Conservation (phyloP, 768 basidiomycete genomes). For the Russula foetens region DNA sequence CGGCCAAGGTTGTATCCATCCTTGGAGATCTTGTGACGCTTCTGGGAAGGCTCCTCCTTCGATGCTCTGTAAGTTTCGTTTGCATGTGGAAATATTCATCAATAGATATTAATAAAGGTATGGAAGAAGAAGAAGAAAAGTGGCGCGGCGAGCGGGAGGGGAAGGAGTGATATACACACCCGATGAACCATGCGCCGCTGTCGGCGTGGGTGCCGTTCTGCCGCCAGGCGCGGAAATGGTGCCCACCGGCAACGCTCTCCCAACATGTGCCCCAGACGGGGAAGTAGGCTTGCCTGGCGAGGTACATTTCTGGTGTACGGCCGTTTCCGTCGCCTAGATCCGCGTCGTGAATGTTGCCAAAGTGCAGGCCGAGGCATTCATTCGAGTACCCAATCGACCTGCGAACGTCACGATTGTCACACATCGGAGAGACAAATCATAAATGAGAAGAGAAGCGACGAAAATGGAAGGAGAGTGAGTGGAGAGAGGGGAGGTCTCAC, state of each 20-base stretch:
- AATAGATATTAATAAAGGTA: neutral
- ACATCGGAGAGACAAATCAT: neutral
- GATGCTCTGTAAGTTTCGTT: constrained; percentile 43
- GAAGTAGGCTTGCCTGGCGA: constrained; percentile 72
- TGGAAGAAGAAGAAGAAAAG: neutral
- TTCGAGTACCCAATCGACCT: constrained; percentile 77
- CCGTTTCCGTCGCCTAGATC: constrained; percentile 80
- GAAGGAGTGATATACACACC: constrained; percentile 26
- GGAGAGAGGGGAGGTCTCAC: constrained; percentile 28
- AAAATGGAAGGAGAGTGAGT: neutral
- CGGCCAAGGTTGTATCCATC: constrained; percentile 79
- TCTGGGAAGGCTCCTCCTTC: constrained; percentile 61
- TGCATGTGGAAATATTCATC: neutral
- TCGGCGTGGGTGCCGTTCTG: constrained; percentile 71
- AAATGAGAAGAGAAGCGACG: neutral
- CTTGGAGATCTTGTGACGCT: constrained; percentile 63
- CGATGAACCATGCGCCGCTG: constrained; percentile 81
- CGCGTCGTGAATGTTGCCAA: constrained; percentile 67
- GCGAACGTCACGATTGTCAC: neutral
- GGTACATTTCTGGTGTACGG: constrained; percentile 55
- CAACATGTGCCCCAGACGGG: constrained; percentile 82
- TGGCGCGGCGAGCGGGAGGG: no score
- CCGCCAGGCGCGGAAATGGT: constrained; percentile 85
- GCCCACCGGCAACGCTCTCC: constrained; percentile 81
- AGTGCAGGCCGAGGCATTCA: constrained; percentile 76